Evolutionary conservation across 2,329 filamentous ascomycete genomes (phyloP).

Genomic region (Aspergillus intermedius): DNA sequence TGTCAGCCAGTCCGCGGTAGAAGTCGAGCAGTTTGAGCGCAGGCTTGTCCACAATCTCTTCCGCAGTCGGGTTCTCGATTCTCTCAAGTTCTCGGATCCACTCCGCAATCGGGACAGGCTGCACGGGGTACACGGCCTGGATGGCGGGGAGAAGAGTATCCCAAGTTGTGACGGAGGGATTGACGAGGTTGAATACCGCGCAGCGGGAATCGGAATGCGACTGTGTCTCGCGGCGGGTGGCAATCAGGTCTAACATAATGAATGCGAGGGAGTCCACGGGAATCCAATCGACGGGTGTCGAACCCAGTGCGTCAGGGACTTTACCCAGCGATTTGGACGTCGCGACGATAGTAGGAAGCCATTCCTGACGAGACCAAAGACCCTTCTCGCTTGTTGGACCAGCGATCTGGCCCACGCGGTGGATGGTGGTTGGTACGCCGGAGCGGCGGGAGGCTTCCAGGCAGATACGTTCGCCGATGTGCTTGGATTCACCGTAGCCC

Average conservation of each 20-base stretch:
- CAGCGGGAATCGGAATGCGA: constrained; percentile 5
- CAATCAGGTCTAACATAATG: constrained; percentile 42
- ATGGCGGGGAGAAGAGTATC: constrained; percentile 34
- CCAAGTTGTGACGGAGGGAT: constrained; percentile 41
- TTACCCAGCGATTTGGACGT: constrained; percentile 46
- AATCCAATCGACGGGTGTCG: constrained; percentile 43
- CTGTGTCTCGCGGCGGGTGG: constrained; percentile 19
- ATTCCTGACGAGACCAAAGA: constrained; percentile 51
- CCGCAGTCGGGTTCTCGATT: constrained; percentile 31
- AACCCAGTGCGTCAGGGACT: constrained; percentile 43
- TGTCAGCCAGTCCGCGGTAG: constrained; percentile 33
- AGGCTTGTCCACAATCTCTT: constrained; percentile 40
- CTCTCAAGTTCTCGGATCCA: constrained; percentile 43
- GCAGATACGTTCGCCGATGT: constrained; percentile 43
- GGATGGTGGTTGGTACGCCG: constrained; percentile 15
- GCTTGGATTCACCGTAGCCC: constrained; percentile 32
- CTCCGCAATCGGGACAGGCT: constrained; percentile 36
- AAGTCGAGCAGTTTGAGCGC: constrained; percentile 48
- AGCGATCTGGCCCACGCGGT: constrained; percentile 31
- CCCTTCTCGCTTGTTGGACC: constrained; percentile 33
- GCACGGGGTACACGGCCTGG: constrained; percentile 35
- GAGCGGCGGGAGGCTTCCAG: constrained; percentile 15
- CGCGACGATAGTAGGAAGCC: constrained; percentile 38
- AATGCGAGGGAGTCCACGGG: constrained; percentile 31
- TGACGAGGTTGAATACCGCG: constrained; percentile 42